phyloP scores from a whole-genome alignment of 495 filamentous ascomycete genomes.

The Talaromyces nanjingensis region DNA sequence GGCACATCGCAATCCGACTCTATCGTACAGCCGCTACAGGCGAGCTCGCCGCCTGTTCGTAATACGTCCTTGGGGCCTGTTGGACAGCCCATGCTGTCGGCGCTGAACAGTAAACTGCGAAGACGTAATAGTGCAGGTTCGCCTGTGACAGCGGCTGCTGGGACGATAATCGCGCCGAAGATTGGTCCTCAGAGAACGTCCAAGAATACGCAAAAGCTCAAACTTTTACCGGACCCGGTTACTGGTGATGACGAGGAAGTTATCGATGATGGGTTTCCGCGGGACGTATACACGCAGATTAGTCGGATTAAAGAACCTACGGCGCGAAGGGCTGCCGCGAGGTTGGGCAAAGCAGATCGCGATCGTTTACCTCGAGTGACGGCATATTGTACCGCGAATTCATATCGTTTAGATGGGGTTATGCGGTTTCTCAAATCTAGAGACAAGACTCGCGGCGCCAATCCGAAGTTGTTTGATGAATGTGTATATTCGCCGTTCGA shows the following conservation, averaged over 20 bases:
- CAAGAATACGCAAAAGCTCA: constrained; percentile 92
- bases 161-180: constrained; percentile 53
- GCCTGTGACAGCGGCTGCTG: constrained; percentile 35
- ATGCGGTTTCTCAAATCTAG: constrained; percentile 85
- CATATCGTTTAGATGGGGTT: constrained; percentile 78
- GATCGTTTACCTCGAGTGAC: constrained; percentile 84
- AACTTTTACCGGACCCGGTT: constrained; percentile 85
- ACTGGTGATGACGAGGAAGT: constrained; percentile 55
- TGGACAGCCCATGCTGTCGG: constrained; percentile 66
- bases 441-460: constrained; percentile 63
- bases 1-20: constrained; percentile 37
- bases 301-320: constrained; percentile 95
- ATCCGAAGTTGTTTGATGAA: constrained; percentile 89
- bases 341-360: constrained; percentile 88
- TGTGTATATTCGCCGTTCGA: constrained; percentile 92
- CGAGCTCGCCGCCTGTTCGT: constrained; percentile 30
- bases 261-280: constrained; percentile 44
- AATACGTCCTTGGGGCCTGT: constrained; percentile 26
- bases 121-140: constrained; percentile 77
- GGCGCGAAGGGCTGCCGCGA: constrained; percentile 83
- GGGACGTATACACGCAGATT: constrained; percentile 94
- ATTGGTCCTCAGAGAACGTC: constrained; percentile 93
- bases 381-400: constrained; percentile 90
- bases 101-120: constrained; percentile 79
- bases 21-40: constrained; percentile 35